Evolutionary conservation across 768 basidiomycete species (phyloP), one percentile per base, ranked within the genome.

Genomic region (Scleroderma citrinum): DNA sequence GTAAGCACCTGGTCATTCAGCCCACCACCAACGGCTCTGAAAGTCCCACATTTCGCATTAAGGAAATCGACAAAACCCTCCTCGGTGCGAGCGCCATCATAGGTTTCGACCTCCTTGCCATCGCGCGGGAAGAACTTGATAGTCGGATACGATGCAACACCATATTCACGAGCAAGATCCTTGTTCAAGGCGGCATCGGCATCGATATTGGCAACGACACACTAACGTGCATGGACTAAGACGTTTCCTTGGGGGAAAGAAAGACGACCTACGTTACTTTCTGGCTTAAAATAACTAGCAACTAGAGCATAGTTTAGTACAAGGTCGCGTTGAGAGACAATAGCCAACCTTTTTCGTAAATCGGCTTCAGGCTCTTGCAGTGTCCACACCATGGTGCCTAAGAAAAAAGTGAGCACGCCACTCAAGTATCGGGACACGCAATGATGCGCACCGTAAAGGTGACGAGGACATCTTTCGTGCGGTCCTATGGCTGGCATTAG

Each of bases 81-180:
- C 62, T 92, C 90, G 1, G 76, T 72, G 49, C 95, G 80, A 32
- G 74, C 81, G 20, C 80, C 80, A 11, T 81, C 73, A 65, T 97
- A 99, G 24, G 68, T 71, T 43, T 83, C 71, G 11, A 80, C 76
- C 50, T 78, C 76, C 60, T 81, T 82, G 58, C 75, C 73, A 54
- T 75, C 81, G 56, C 83, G 84, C 55, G 88, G 76, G 82, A 92
- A 96, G 76, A 94, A 94, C 67, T 92, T 94, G 74, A 99, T 81
- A 17, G 94, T 98, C 0, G 96, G 96, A 81, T 82, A 99, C 51
- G 84, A 80, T 17, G 66, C 59, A 49, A 99, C 78, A 5, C 74
- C 87, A 60, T 93, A 93, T 63, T 81, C 78, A 32, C 63, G 54
- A 8, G 85, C 82, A 46, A 96, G 67, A 19, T 76, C 78, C 57